phyloP scores from a whole-genome alignment of 108 stramenopile species.

The Pseudonitzschia pungens region DNA sequence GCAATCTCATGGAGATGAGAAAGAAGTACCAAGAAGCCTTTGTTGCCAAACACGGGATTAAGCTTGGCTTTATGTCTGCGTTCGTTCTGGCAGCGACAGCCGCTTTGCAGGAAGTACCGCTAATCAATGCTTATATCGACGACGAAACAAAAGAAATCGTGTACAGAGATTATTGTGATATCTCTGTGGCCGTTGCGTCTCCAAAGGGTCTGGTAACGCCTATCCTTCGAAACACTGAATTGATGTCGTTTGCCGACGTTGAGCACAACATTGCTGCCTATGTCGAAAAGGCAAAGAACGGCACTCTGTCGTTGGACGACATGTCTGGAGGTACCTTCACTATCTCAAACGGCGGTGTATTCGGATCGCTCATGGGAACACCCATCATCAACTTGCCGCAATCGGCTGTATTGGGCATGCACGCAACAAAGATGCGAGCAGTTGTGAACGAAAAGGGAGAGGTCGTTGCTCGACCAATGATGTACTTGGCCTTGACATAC shows the following conservation, averaged over 20 bases:
- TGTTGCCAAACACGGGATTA: conserved; percentile 95
- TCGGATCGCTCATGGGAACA: conserved; percentile 98
- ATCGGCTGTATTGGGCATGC: conserved; percentile 99
- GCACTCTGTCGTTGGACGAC: conserved; percentile 93
- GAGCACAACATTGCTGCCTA: conserved; percentile 95
- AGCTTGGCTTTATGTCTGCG: conserved; percentile 98
- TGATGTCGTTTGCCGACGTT: conserved; percentile 96
- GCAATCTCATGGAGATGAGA: conserved; percentile 95
- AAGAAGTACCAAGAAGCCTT: conserved; percentile 95
- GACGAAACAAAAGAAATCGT: conserved; percentile 97
- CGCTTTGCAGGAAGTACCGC: conserved; percentile 93
- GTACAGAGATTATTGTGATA: conserved; percentile 96
- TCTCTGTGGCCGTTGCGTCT: conserved; percentile 96
- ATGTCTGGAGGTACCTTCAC: conserved; percentile 99
- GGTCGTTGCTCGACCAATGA: conserved; percentile 98
- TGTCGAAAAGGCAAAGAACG: conserved; percentile 92
- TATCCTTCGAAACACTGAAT: conserved; percentile 95
- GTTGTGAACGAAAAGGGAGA: conserved; percentile 95
- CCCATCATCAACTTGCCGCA: conserved; percentile 99
- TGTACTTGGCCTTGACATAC: conserved; percentile 99
- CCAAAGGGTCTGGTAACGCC: conserved; percentile 98
- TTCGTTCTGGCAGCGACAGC: conserved; percentile 97
- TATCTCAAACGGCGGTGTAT: conserved; percentile 99
- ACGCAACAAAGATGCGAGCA: conserved; percentile 98
- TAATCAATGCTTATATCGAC: conserved; percentile 98